Evolutionary conservation across 2,329 filamentous ascomycete species (phyloP), one percentile per base, ranked within the genome.

Genomic region (Colletotrichum lini): DNA sequence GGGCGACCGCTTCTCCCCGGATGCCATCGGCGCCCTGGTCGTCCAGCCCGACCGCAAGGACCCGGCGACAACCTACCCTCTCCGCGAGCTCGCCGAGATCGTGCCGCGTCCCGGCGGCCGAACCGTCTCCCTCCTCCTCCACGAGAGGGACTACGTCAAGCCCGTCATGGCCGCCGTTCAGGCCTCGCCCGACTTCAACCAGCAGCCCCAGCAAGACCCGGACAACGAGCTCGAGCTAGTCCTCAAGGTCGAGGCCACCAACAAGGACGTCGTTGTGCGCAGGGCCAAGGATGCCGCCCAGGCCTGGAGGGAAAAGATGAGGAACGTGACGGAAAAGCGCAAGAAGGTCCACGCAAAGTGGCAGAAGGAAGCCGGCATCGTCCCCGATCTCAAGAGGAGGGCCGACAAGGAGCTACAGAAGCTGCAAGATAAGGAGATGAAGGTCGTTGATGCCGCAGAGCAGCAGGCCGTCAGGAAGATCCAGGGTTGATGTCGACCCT

Each of bases 201-300:
- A 90, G 84, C 88, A 89, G 83, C 88, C 88, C 57, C 89, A 90
- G 84, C 82, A 82, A 23, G 84, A 84, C 77, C 82, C 86, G 56
- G 88, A 90, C 78, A 90, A 90, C 79, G 87, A 88, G 79, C 84
- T 90, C 26, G 88, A 90, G 82, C 84, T 90, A 68, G 76, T 87
- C 38, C 82, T 90, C 72, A 84, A 84, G 76, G 80, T 89, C 65
- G 87, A 90, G 82, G 80, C 83, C 40, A 87, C 88, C 81, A 80
- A 80, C 73, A 82, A 80, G 65, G 87, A 88, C 38, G 87, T 86
- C 65, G 77, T 86, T 47, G 77, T 78, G 58, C 78, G 78, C 69
- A 78, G 85, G 44, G 80, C 84, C 58, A 84, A 82, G 77, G 86
- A 86, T 50, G 74, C 82, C 15, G 83, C 84, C 65, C 84, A 88